These are phyloP conservation scores for Vaccinium darrowii DNA, from an alignment of 148 eudicot genomes.

Conservation along the genomic window DNA sequence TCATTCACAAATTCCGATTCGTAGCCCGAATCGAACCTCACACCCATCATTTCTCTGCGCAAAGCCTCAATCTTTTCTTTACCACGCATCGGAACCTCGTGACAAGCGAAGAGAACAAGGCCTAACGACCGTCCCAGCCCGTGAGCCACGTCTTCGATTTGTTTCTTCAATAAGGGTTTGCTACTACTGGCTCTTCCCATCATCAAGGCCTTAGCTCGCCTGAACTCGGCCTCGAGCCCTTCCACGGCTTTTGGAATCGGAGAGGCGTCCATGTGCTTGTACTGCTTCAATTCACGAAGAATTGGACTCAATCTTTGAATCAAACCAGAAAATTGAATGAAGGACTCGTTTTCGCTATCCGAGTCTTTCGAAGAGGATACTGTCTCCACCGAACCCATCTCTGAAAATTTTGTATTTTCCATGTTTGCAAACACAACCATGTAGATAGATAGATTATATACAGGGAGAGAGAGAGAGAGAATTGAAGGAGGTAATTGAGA, in stretches of 20 bases:
- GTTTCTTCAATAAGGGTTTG: conserved; percentile 21
- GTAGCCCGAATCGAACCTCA: conserved; percentile 40
- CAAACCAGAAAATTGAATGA: conserved; percentile 40
- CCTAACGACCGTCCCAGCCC: conserved; percentile 69
- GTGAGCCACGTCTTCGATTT: conserved; percentile 47
- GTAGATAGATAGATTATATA: background rate
- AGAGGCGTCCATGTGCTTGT: conserved; percentile 35
- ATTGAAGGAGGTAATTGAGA: background rate
- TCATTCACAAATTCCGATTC: conserved; percentile 35
- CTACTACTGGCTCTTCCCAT: conserved; percentile 21
- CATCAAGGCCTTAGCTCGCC: conserved; percentile 35
- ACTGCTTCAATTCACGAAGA: conserved; percentile 39
- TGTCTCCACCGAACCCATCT: conserved; percentile 28
- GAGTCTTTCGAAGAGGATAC: conserved; percentile 41
- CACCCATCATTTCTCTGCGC: conserved; percentile 64
- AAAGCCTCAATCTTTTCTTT: conserved; percentile 55
- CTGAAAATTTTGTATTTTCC: conserved; percentile 32
- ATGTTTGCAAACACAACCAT: background rate
- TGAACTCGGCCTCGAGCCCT: conserved; percentile 50
- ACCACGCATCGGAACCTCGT: conserved; percentile 42
- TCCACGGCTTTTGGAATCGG: conserved; percentile 50
- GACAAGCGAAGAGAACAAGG: conserved; percentile 58
- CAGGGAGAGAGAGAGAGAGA: background rate
- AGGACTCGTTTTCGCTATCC: conserved; percentile 26
- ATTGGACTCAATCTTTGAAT: conserved; percentile 48